phyloP scores from a whole-genome alignment of 2,329 filamentous ascomycete genomes.

The Niveomyces coronatus region DNA sequence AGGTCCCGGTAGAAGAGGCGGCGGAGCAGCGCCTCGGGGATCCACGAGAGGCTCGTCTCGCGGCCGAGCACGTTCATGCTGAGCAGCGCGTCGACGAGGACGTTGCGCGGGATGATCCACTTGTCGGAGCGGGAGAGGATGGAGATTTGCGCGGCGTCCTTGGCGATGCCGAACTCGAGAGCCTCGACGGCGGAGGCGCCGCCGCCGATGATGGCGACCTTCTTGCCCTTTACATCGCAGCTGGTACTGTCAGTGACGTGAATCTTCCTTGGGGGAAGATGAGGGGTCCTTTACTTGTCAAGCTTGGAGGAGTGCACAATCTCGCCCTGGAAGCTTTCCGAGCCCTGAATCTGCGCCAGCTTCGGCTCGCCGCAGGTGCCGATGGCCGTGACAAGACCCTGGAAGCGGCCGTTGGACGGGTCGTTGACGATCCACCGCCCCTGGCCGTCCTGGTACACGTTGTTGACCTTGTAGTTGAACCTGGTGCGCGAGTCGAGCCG shows the following conservation, averaged over 20 bases:
- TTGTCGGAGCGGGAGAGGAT: slow-evolving; percentile 72
- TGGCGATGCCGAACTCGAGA: slow-evolving; percentile 63
- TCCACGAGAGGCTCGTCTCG: slow-evolving; percentile 64
- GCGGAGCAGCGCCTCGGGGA: slow-evolving; percentile 65
- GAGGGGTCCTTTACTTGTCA: slow-evolving; percentile 37
- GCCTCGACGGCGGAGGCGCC: slow-evolving; percentile 72
- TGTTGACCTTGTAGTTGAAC: slow-evolving; percentile 61
- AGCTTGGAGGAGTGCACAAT: slow-evolving; percentile 68
- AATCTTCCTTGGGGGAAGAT: background rate
- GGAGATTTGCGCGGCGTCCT: slow-evolving; percentile 56
- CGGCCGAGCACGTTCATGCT: slow-evolving; percentile 70
- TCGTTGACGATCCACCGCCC: slow-evolving; percentile 74
- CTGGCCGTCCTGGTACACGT: slow-evolving; percentile 55
- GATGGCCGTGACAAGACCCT: slow-evolving; percentile 67
- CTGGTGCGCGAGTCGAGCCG: slow-evolving; percentile 58
- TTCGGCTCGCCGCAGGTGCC: slow-evolving; percentile 75
- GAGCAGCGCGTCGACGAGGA: slow-evolving; percentile 62
- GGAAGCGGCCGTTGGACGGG: slow-evolving; percentile 58
- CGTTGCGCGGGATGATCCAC: slow-evolving; percentile 78
- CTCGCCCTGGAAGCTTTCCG: slow-evolving; percentile 60
- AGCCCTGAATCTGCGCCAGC: slow-evolving; percentile 58
- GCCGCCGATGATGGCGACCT: slow-evolving; percentile 65
- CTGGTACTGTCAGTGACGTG: slow-evolving; percentile 19
- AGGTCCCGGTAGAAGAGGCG: slow-evolving; percentile 79
- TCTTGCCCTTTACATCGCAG: slow-evolving; percentile 63